phyloP scores from a whole-genome alignment of 129 eudicot genomes.

The Pseudognaphalium luteoalbum region DNA sequence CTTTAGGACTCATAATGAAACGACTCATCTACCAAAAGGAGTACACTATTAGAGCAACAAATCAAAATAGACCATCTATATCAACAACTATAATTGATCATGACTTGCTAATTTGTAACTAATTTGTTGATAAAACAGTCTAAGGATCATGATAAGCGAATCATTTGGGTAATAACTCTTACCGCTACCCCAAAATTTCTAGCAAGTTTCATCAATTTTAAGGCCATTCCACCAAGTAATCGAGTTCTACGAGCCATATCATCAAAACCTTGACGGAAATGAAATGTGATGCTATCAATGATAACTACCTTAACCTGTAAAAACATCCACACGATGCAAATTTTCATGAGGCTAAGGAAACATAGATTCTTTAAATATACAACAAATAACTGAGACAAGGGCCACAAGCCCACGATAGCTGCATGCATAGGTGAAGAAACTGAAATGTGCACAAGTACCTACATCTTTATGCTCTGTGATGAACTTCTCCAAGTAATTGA shows the following conservation, averaged over 20 bases:
- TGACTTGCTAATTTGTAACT: neutral
- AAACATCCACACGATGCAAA: slow-evolving; percentile 1
- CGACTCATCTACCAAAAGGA: neutral
- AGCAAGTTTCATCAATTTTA: slow-evolving; percentile 86
- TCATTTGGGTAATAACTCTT: slow-evolving; percentile 33
- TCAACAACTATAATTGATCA: neutral
- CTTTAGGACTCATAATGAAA: neutral
- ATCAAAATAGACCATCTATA: slow-evolving; percentile 10
- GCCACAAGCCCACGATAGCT: neutral
- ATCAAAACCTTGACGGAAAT: slow-evolving; percentile 97
- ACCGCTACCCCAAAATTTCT: slow-evolving; percentile 72
- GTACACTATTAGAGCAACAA: neutral
- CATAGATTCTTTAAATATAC: neutral
- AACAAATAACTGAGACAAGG: neutral
- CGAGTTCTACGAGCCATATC: slow-evolving; percentile 94
- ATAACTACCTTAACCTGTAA: slow-evolving; percentile 82
- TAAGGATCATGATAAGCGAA: neutral
- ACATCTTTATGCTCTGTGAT: slow-evolving; percentile 85
- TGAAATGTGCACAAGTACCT: slow-evolving; percentile 25
- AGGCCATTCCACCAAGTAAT: slow-evolving; percentile 75
- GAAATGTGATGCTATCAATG: slow-evolving; percentile 84
- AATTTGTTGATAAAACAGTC: neutral
- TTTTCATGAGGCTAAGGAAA: neutral
- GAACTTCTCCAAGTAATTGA: slow-evolving; percentile 73
- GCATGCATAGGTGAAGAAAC: neutral